Evolutionary conservation across 169 alveolate species (phyloP), one percentile per base, ranked within the genome.

Genomic region (Eimeria falciformis): DNA sequence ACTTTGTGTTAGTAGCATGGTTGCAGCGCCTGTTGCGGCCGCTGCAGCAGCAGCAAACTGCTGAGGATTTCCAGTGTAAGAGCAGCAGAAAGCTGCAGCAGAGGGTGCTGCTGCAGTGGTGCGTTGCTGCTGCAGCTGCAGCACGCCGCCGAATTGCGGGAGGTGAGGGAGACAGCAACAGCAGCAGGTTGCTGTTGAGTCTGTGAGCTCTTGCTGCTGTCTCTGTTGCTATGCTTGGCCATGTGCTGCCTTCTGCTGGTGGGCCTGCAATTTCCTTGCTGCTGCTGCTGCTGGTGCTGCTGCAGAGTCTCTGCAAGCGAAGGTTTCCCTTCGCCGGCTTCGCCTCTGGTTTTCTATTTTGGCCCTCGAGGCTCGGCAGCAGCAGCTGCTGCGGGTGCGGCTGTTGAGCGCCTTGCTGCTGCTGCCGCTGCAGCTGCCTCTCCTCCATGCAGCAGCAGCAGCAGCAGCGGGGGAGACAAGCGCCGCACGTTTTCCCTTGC

Each of bases 21-120:
- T 65, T 75, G 27, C 85, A 75, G 85, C 85, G 85, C 66, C 85
- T 75, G 85, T 65, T 75, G 65, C 85, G 85, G n/a, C 85, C 85
- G 9, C 43, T 75, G 65, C 85, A 75, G 65, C 66, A 75, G 62
- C 66, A 75, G 85, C 65, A 75, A 46, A n/a, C n/a, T 0, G 73
- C 73, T 62, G 73, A n/a, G n/a, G 25, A n/a, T 12, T 62, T 62
- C 73, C 73, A 62, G 73, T 12, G n/a, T 0, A n/a, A n/a, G n/a
- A 2, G 73, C 73, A 62, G 29, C 33, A 62, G n/a, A 29, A 62
- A n/a, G n/a, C 73, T 62, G 73, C 73, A 18, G 11, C 25, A 18
- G 5, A 40, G 45, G n/a, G n/a, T 45, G 85, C 85, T 45, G 85
- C 85, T 11, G 66, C 25, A 43, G 65, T 50, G 23, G 85, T 65